Percentiles rank a stretch among this genome's conserved stretches.
phyloP scores from a whole-genome alignment of 306 rosid species.

The Carpinus fangiana region DNA sequence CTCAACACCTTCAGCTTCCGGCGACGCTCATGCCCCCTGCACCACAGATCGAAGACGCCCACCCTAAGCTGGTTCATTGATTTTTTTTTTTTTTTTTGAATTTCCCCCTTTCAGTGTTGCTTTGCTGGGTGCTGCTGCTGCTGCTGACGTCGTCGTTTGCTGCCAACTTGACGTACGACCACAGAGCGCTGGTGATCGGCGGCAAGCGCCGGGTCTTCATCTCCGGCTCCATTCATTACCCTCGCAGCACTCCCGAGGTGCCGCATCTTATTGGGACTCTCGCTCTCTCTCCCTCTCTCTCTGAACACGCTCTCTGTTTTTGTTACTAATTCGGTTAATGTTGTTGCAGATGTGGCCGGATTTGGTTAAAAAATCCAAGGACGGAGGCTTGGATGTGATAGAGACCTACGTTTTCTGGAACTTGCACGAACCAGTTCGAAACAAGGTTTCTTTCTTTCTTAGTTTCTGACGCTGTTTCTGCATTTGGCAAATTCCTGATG shows the following conservation, averaged over 20 bases:
- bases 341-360: slow-evolving; percentile 90
- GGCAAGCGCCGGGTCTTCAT: slow-evolving; percentile 78
- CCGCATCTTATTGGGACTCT: background rate
- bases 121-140: slow-evolving; percentile 34
- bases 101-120: slow-evolving; percentile 25
- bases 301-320: background rate
- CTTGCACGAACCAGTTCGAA: slow-evolving; percentile 73
- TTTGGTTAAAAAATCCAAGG: slow-evolving; percentile 85
- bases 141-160: slow-evolving; percentile 43
- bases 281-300: background rate
- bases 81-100: too few species aligned
- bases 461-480: slow-evolving; percentile 3
- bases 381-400: slow-evolving; percentile 91
- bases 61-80: too few species aligned
- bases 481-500: slow-evolving; percentile 5
- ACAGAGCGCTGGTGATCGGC: slow-evolving; percentile 75
- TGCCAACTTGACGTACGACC: slow-evolving; percentile 74
- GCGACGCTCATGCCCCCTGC: too few species aligned
- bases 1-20: too few species aligned
- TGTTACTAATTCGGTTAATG: slow-evolving; percentile 10
- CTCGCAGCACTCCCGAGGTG: slow-evolving; percentile 93
- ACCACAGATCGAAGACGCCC: too few species aligned
- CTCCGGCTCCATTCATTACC: slow-evolving; percentile 96
- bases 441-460: slow-evolving; percentile 54
- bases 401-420: slow-evolving; percentile 97